Evolutionary conservation across 805 yeast species (phyloP).

Genomic region (Candida boidinii): DNA sequence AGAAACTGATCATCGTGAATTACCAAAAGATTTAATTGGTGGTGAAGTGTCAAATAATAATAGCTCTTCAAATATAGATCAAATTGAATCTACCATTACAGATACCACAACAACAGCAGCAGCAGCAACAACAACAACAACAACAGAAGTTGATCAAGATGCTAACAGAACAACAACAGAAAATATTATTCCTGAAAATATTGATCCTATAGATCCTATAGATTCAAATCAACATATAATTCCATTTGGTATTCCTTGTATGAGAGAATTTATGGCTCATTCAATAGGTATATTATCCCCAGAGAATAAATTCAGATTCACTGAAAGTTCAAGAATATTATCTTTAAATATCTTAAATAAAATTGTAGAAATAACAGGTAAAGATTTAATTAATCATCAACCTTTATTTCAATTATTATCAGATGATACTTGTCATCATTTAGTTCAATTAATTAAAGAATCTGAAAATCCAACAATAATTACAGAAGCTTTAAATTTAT

Average conservation of each 20-base stretch:
- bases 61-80: not conserved
- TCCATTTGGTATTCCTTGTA: conserved; percentile 67
- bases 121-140: not conserved
- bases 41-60: conserved; percentile 23
- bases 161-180: conserved; percentile 9
- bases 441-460: conserved; percentile 70
- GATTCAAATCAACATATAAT: too few relatives aligned
- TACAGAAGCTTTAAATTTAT: conserved; percentile 67
- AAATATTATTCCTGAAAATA: conserved; percentile 4
- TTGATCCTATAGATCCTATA: conserved; percentile 3
- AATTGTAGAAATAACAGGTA: conserved; percentile 77
- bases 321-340: conserved; percentile 79
- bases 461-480: conserved; percentile 65
- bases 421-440: conserved; percentile 78
- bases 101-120: conserved; percentile 1
- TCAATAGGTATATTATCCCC: conserved; percentile 77
- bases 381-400: conserved; percentile 50
- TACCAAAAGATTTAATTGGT: conserved; percentile 56
- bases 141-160: conserved; percentile 3
- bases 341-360: conserved; percentile 70
- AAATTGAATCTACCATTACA: conserved; percentile 3
- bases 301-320: conserved; percentile 72
- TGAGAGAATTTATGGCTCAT: conserved; percentile 68
- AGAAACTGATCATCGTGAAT: conserved; percentile 17
- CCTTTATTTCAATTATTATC: conserved; percentile 59